These are phyloP conservation scores for Beta lomatogona DNA, from an alignment of 179 eudicot genomes.

Conservation along the genomic window DNA sequence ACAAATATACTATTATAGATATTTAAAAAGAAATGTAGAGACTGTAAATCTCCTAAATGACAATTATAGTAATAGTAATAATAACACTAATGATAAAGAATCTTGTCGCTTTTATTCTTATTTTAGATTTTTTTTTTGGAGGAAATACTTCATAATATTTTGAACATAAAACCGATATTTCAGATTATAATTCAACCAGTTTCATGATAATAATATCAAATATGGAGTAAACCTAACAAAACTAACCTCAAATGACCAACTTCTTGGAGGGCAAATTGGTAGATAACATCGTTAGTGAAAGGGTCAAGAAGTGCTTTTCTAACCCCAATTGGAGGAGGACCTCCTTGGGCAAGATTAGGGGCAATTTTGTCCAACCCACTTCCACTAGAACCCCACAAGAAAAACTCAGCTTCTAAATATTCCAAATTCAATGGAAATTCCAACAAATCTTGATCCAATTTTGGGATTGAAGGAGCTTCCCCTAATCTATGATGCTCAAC, in stretches of 20 bases:
- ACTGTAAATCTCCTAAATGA: too few relatives aligned
- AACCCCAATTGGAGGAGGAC: slow-evolving; percentile 63
- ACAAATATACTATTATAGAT: too few relatives aligned
- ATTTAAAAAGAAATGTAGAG: too few relatives aligned
- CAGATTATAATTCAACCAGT: too few relatives aligned
- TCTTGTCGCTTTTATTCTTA: too few relatives aligned
- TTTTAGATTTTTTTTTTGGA: too few relatives aligned
- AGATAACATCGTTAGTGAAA: slow-evolving; percentile 49
- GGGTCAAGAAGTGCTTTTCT: slow-evolving; percentile 59
- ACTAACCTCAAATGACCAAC: slow-evolving; percentile 69
- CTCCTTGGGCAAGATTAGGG: slow-evolving; percentile 62
- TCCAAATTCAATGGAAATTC: slow-evolving; percentile 86
- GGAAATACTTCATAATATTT: too few relatives aligned
- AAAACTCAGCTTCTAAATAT: slow-evolving; percentile 89
- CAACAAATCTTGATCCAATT: slow-evolving; percentile 40
- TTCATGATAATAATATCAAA: background rate
- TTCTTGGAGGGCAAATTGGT: slow-evolving; percentile 80
- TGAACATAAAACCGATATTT: too few relatives aligned
- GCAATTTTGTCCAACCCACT: slow-evolving; percentile 61
- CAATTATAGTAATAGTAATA: too few relatives aligned
- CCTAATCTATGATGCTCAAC: background rate
- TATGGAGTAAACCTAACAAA: background rate
- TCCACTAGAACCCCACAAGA: slow-evolving; percentile 67
- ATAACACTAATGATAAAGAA: too few relatives aligned
- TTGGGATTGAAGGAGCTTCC: slow-evolving; percentile 4